Evolutionary conservation across 2,329 filamentous ascomycete species (phyloP), one percentile per base, ranked within the genome.

Genomic region (Curvularia sp.): DNA sequence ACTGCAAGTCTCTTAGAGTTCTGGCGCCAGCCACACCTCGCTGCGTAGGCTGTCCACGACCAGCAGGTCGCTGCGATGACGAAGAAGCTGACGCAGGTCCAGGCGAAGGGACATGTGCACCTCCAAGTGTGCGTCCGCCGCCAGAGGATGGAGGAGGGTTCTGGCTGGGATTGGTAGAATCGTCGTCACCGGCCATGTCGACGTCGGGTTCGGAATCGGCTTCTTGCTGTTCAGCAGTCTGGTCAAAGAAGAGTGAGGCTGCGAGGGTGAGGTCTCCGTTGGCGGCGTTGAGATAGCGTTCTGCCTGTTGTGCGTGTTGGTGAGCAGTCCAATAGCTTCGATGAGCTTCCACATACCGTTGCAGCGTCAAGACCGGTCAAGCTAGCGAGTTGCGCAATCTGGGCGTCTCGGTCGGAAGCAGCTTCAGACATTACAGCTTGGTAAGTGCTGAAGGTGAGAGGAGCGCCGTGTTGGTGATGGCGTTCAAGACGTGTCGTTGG

Each of bases 191-290:
- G 39, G 75, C 74, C 67, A 78, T 78, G 46, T 75, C 68, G 28
- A 64, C 61, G 67, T 73, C 73, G 31, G 63, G 54, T 24, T 68
- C 62, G 12, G 61, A 56, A 39, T 61, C 60, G 38, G 68, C 66
- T 9, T 69, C 64, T 53, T 59, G 57, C 43, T 62, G 53, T 26
- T 67, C 62, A 22, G 66, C 62, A 20, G 67, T 66, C 52, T 76
- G 75, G 51, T 80, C 79, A 62, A 77, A 82, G 76, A 75, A 82
- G 61, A 81, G 76, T 9, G 72, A 69, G 47, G 79, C 77, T 41
- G 81, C 80, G 60, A 78, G 72, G 53, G 79, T 77, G 42, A 83
- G 71, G 59, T 82, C 75, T 69, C 81, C 81, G 75, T 82, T 76
- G 55, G 77, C 73, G 8, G 79, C 72, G 62, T 68, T 70, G 52